A percentile compares a stretch with the other conserved stretches of the same genome.
Evolutionary conservation across 2,329 filamentous ascomycete genomes (phyloP).

Genomic region (Botryosphaeria dothidea): DNA sequence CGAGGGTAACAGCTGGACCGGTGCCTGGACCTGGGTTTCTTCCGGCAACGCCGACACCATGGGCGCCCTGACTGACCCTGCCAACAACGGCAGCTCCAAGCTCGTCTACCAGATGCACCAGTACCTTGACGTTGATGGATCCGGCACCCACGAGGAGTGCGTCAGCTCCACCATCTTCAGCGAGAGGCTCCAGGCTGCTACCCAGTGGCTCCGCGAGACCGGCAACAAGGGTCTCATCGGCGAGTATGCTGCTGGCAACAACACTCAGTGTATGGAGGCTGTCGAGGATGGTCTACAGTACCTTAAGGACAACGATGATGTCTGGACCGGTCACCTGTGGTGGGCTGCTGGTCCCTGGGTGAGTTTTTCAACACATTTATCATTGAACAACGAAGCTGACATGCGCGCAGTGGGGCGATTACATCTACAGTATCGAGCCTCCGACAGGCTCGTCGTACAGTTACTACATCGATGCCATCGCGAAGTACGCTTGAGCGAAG

Average conservation of each 20-base stretch:
- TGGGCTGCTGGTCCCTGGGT: conserved; percentile 59
- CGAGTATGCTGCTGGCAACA: conserved; percentile 57
- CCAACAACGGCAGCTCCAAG: conserved; percentile 41
- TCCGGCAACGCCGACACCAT: conserved; percentile 48
- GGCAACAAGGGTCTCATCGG: conserved; percentile 55
- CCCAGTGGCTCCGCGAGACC: conserved; percentile 56
- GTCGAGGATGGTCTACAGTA: conserved; percentile 52
- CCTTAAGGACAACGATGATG: conserved; percentile 51
- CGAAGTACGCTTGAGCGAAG: background rate
- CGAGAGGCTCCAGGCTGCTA: conserved; percentile 53
- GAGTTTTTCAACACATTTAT: no score
- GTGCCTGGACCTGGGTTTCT: conserved; percentile 52
- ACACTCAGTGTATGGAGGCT: conserved; percentile 51
- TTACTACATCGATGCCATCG: background rate
- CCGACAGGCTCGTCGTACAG: conserved; percentile 40
- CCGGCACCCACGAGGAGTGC: conserved; percentile 53
- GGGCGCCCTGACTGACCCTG: conserved; percentile 51
- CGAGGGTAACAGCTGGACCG: conserved; percentile 55
- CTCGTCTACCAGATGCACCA: conserved; percentile 65
- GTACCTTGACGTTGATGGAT: conserved; percentile 60
- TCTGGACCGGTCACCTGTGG: conserved; percentile 56
- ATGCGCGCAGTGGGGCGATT: conserved; percentile 40
- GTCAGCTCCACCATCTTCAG: conserved; percentile 55
- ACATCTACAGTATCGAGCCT: conserved; percentile 49
- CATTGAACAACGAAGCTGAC: no score